Evolutionary conservation across 768 basidiomycete genomes (phyloP), one percentile per base, ranked within the genome.

Genomic region (Megacollybia marginata): DNA sequence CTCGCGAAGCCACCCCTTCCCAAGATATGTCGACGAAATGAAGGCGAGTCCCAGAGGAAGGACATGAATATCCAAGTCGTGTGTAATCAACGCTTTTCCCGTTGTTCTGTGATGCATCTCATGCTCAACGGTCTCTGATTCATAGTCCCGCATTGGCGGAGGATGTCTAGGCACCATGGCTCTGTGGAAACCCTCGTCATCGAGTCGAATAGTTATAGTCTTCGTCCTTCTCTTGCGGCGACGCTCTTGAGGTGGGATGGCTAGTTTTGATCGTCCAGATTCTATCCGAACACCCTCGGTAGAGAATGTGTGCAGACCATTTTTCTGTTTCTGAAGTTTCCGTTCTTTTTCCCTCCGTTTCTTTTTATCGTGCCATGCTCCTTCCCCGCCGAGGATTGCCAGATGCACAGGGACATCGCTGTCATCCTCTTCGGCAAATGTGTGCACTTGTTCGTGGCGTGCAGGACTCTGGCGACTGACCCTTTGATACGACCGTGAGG

Each of bases 1-100:
- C 19, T 84, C 78, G 49, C 72, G 62, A 15, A 92, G 74, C 57
- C 74, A 69, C 1, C 86, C 85, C 50, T 70, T 80, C 8, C 73
- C 76, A 42, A 83, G 71, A 53, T 80, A 85, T 6, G 82, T 78
- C 9, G 69, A 65, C 2, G 64, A 35, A 1, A 57, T 60, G 54
- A 91, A 83, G 33, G 70, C 69, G 33, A 76, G 63, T 3, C 81
- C 83, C 3, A 75, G 68, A 19, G 68, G 70, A 6, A 88, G 63
- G 31, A 66, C 64, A 4, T 62, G 61, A 11, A 88, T 71, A 28
- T 70, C 69, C 56, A 81, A 74, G 64, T 91, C 81, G 47, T 47
- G 5, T 20, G 12, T 4, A 12, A 11, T 9, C 42, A 35, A 9
- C 1, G 12, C 35, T 4, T 19, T 7, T 23, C 36, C 23, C 28